These are phyloP conservation scores for Kwoniella shivajii DNA, from an alignment of 1,284 basidiomycete genomes.

Conservation along the genomic window DNA sequence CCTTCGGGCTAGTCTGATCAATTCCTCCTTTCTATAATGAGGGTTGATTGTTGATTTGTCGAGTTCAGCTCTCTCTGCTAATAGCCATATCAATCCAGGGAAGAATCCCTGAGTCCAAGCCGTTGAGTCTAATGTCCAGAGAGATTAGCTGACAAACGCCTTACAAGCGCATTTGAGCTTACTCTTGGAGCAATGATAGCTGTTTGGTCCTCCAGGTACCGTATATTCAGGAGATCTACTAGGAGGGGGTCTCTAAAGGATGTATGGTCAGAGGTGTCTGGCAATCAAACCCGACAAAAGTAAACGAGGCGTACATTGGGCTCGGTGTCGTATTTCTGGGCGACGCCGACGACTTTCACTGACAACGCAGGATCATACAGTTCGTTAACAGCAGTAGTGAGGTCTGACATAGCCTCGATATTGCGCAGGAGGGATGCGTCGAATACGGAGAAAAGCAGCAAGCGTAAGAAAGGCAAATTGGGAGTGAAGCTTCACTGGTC, in stretches of 20 bases:
- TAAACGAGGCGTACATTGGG: conserved; percentile 8
- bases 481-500: too few species aligned
- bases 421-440: too few species aligned
- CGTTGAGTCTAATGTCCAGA: conserved; percentile 30
- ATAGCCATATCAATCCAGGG: conserved; percentile 42
- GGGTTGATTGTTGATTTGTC: conserved; percentile 21
- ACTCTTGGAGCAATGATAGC: conserved; percentile 40
- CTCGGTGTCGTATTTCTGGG: conserved; percentile 34
- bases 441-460: too few species aligned
- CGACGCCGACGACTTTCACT: conserved; percentile 41
- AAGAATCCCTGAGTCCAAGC: conserved; percentile 49
- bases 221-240: conserved; percentile 41
- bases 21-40: conserved; percentile 28
- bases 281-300: neutral
- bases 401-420: neutral
- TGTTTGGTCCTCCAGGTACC: conserved; percentile 32
- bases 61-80: conserved; percentile 34
- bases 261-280: too few species aligned
- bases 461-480: too few species aligned
- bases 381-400: conserved; percentile 3
- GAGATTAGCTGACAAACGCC: too few species aligned
- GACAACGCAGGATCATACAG: conserved; percentile 16
- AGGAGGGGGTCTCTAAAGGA: conserved; percentile 22
- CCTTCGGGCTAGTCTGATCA: conserved; percentile 32
- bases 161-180: conserved; percentile 1